These are phyloP conservation scores for Solanum ossicruentum DNA, from an alignment of 257 asterid genomes.

Conservation along the genomic window DNA sequence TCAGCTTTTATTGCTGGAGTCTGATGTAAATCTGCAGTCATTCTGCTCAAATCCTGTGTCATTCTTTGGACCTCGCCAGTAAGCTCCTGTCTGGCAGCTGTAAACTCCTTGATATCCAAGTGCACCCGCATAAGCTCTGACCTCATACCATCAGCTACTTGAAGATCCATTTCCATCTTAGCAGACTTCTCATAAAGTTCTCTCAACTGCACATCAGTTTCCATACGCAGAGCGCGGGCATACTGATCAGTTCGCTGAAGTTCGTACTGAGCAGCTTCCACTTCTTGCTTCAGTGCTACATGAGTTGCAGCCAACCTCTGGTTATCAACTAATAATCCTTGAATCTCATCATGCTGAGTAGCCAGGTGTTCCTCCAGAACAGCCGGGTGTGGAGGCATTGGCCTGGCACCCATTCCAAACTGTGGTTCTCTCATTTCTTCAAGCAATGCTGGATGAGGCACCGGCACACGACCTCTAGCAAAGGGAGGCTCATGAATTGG, in stretches of 20 bases:
- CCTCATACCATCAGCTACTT: conserved; percentile 56
- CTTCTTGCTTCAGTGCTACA: conserved; percentile 82
- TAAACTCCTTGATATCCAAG: conserved; percentile 69
- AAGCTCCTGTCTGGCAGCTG: conserved; percentile 66
- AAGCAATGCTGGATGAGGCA: conserved; percentile 41
- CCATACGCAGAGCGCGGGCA: conserved; percentile 59
- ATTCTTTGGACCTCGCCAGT: conserved; percentile 63
- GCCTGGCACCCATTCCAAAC: conserved; percentile 50
- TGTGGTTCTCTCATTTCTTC: conserved; percentile 72
- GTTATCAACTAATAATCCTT: conserved; percentile 64
- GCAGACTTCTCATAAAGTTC: conserved; percentile 68
- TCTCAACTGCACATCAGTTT: conserved; percentile 54
- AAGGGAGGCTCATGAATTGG: conserved; percentile 43
- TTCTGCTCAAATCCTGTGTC: conserved; percentile 77
- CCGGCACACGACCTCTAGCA: conserved; percentile 36
- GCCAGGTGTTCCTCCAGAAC: conserved; percentile 68
- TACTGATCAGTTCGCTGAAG: conserved; percentile 71
- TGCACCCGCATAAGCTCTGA: conserved; percentile 76
- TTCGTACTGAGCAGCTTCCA: conserved; percentile 67
- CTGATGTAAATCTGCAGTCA: conserved; percentile 66
- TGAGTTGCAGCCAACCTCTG: conserved; percentile 95
- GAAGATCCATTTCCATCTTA: conserved; percentile 72
- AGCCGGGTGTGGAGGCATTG: conserved; percentile 59
- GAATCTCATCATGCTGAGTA: conserved; percentile 78
- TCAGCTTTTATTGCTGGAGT: conserved; percentile 74